These are phyloP conservation scores for Chlorella variabilis DNA, from an alignment of 163 green algal species.

Conservation along the genomic window DNA sequence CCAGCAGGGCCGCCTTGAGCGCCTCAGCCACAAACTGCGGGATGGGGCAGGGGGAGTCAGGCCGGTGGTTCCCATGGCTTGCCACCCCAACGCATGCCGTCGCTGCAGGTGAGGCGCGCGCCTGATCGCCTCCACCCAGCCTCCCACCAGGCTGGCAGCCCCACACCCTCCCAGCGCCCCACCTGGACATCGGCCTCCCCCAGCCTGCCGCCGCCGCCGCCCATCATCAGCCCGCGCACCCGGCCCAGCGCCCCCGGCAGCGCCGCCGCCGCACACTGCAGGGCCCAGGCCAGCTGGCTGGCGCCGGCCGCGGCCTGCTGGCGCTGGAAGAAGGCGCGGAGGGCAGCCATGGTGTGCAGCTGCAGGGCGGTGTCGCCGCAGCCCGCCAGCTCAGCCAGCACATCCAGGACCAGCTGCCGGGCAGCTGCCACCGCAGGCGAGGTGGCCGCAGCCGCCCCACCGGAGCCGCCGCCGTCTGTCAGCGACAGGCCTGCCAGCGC, in stretches of 20 bases:
- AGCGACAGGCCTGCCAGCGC: not conserved
- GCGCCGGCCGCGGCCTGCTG: not conserved
- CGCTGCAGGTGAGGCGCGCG: too few species aligned
- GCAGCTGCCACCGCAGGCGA: not conserved
- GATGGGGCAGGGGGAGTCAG: not conserved
- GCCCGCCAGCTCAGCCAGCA: constrained; percentile 6
- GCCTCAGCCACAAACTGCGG: constrained; percentile 61
- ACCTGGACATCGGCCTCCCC: constrained; percentile 9
- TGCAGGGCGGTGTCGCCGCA: not conserved
- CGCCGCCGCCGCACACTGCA: constrained; percentile 10
- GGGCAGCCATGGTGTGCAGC: not conserved
- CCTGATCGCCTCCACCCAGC: too few species aligned
- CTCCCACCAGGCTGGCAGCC: too few species aligned
- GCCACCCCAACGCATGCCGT: too few species aligned
- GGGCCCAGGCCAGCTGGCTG: not conserved
- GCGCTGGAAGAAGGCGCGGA: constrained; percentile 22
- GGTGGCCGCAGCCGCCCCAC: too few species aligned
- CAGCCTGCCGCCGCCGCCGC: not conserved
- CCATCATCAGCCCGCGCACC: constrained; percentile 15
- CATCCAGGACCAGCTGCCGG: not conserved
- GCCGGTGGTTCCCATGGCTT: too few species aligned
- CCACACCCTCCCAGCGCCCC: too few species aligned
- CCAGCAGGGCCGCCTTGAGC: constrained; percentile 45
- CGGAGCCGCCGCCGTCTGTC: too few species aligned
- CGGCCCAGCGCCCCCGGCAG: constrained; percentile 19